These are phyloP conservation scores for Basidiobolus heterosporus DNA, from an alignment of 371 early-diverging fungal genomes.

Conservation along the genomic window DNA sequence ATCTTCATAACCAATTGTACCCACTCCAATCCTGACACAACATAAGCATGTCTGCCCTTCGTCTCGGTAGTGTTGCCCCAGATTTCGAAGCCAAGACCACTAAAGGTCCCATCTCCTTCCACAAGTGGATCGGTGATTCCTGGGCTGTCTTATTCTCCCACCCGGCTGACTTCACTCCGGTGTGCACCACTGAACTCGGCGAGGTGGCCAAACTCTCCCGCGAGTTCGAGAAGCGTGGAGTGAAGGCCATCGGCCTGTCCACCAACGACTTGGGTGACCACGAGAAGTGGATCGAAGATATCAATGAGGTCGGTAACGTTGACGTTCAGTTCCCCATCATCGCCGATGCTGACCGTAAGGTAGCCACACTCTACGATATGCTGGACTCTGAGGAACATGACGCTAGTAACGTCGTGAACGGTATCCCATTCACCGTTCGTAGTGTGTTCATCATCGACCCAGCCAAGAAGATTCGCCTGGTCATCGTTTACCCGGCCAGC, in stretches of 20 bases:
- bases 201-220: conserved; percentile 60
- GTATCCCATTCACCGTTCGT: conserved; percentile 86
- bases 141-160: conserved; percentile 92
- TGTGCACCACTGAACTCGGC: conserved; percentile 91
- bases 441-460: conserved; percentile 90
- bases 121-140: conserved; percentile 62
- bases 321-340: conserved; percentile 78
- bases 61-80: conserved; percentile 15
- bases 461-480: conserved; percentile 73
- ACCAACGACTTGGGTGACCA: conserved; percentile 72
- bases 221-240: conserved; percentile 62
- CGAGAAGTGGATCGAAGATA: conserved; percentile 75
- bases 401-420: conserved; percentile 67
- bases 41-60: conserved; percentile 9
- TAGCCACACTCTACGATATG: conserved; percentile 85
- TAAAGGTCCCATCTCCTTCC: conserved; percentile 73
- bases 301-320: conserved; percentile 69
- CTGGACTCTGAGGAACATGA: conserved; percentile 73
- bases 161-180: conserved; percentile 90
- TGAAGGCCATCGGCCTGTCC: conserved; percentile 84
- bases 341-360: conserved; percentile 68
- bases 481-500: conserved; percentile 74
- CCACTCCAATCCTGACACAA: neutral
- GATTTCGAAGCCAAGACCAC: conserved; percentile 78
- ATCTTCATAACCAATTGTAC: neutral